Conservation (phyloP, 805 yeast genomes). For the Teunomyces pallodes region DNA sequence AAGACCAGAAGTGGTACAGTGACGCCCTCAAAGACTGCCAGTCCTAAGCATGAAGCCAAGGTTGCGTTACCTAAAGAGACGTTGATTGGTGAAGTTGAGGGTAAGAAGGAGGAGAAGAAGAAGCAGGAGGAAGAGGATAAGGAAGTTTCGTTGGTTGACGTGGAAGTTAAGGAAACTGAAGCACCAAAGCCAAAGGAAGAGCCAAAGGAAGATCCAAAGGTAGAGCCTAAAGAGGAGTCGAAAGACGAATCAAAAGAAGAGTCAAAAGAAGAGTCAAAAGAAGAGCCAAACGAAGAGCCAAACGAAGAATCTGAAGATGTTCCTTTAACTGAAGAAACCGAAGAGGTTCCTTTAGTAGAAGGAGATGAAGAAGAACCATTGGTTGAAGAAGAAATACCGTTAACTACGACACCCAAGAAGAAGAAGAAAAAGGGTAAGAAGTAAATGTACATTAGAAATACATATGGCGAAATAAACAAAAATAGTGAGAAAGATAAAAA, state of each 20-base stretch:
- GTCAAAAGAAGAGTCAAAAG: slow-evolving; percentile 7
- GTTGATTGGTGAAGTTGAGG: slow-evolving; percentile 29
- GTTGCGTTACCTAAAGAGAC: slow-evolving; percentile 42
- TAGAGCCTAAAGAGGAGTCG: slow-evolving; percentile 7
- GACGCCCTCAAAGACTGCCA: slow-evolving; percentile 5
- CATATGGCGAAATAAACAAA: background rate
- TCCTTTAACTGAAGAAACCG: background rate
- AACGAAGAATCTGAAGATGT: slow-evolving; percentile 3
- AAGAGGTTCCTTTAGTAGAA: background rate
- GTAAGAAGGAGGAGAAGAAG: background rate
- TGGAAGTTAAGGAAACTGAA: background rate
- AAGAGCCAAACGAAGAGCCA: slow-evolving; percentile 1
- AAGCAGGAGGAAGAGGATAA: slow-evolving; percentile 1
- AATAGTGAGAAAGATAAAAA: background rate
- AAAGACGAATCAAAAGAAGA: slow-evolving; percentile 4
- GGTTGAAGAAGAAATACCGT: slow-evolving; percentile 2
- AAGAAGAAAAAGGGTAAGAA: background rate
- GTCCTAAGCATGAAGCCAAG: slow-evolving; percentile 19
- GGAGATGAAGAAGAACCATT: slow-evolving; percentile 1
- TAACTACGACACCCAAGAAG: background rate
- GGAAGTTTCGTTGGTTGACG: slow-evolving; percentile 1
- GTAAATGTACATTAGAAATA: background rate
- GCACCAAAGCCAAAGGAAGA: background rate
- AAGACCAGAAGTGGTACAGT: slow-evolving; percentile 1
- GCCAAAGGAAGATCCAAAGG: slow-evolving; percentile 5